Evolutionary conservation across 2,329 filamentous ascomycete genomes (phyloP).

Genomic region (Lachnellula suecica): DNA sequence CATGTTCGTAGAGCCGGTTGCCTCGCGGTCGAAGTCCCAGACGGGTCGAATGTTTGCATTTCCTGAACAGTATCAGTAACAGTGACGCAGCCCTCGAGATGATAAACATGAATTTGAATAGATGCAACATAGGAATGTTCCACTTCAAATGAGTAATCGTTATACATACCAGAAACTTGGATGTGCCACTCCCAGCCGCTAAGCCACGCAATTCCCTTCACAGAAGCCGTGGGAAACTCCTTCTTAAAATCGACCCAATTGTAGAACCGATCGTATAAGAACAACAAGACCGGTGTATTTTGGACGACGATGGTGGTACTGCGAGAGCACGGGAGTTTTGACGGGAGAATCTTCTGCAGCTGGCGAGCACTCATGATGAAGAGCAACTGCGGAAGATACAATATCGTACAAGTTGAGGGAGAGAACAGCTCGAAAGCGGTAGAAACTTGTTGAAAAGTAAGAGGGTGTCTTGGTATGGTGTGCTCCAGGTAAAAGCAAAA

Average conservation of each 20-base stretch:
- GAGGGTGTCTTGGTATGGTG: too few relatives aligned
- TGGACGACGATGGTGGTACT: too few relatives aligned
- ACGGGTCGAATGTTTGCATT: not conserved
- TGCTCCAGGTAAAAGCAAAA: too few relatives aligned
- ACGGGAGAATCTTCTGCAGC: not conserved
- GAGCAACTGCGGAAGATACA: not conserved
- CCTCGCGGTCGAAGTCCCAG: not conserved
- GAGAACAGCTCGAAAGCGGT: too few relatives aligned
- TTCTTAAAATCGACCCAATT: not conserved
- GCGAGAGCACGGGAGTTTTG: too few relatives aligned
- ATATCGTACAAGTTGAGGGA: not conserved
- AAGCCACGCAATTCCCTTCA: not conserved
- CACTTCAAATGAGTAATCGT: too few relatives aligned
- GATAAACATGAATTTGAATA: too few relatives aligned
- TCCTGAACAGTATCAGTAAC: not conserved
- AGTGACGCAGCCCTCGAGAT: too few relatives aligned
- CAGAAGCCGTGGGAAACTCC: not conserved
- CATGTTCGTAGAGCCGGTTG: not conserved
- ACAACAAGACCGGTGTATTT: not conserved
- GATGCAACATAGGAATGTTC: too few relatives aligned
- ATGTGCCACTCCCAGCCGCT: not conserved
- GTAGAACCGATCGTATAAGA: not conserved
- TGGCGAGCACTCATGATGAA: not conserved
- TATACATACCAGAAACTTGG: not conserved
- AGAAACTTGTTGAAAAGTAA: too few relatives aligned